Evolutionary conservation across 176 grass and related monocot species (phyloP).

Genomic region (Poa pratensis): DNA sequence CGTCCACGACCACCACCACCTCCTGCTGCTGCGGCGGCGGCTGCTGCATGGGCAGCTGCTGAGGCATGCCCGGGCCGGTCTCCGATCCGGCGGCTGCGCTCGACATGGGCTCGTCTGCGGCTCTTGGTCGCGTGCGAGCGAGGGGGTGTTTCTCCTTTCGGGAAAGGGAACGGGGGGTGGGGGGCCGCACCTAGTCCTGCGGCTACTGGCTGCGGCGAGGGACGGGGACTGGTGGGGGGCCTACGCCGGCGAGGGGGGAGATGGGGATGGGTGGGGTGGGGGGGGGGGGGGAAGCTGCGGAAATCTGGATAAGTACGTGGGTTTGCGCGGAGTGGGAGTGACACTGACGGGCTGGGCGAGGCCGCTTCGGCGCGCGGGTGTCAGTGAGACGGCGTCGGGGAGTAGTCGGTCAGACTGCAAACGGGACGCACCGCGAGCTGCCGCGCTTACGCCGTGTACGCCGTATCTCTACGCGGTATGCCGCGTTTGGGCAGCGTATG

Average conservation of each 20-base stretch:
- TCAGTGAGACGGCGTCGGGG: background rate
- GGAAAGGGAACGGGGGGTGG: background rate
- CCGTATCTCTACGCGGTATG: too few relatives aligned
- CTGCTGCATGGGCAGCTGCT: slow-evolving; percentile 1
- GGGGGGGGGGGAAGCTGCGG: background rate
- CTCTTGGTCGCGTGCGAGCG: slow-evolving; percentile 15
- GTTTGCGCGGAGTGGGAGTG: background rate
- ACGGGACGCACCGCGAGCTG: too few relatives aligned
- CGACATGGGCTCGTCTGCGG: slow-evolving; percentile 44
- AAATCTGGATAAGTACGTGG: slow-evolving; percentile 34
- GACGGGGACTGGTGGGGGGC: slow-evolving; percentile 27
- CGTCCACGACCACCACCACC: slow-evolving; percentile 42
- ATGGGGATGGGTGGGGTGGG: slow-evolving; percentile 41
- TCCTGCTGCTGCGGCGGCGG: slow-evolving; percentile 15
- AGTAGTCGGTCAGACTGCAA: too few relatives aligned
- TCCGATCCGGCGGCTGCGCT: slow-evolving; percentile 38
- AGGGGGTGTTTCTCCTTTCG: background rate
- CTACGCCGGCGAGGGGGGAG: slow-evolving; percentile 30
- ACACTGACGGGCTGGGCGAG: background rate
- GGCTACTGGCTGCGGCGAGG: slow-evolving; percentile 48
- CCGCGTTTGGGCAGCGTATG: too few relatives aligned
- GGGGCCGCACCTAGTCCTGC: slow-evolving; percentile 38
- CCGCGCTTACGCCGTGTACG: too few relatives aligned
- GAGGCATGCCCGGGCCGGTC: background rate
- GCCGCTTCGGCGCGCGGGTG: fast-evolving